Percentiles rank a stretch among this genome's conserved stretches.
Evolutionary conservation across 768 basidiomycete genomes (phyloP).

Genomic region (Filobasidium wieringae): DNA sequence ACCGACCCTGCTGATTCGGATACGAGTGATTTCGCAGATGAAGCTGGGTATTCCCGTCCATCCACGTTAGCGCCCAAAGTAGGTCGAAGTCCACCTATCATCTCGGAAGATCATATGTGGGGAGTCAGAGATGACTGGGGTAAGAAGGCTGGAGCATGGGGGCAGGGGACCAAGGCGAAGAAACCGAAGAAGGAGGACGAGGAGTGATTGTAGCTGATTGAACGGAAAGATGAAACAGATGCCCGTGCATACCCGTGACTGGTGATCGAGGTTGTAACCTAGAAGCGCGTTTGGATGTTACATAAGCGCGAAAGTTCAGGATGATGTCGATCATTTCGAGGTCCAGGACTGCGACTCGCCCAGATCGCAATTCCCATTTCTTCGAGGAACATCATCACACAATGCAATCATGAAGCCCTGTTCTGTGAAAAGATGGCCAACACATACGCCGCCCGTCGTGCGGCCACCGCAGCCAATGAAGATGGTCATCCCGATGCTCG

Average conservation of each 20-base stretch:
- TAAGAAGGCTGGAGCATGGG: conserved; percentile 36
- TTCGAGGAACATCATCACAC: too few relatives aligned
- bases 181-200: not conserved
- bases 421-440: too few relatives aligned
- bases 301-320: not conserved
- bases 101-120: conserved; percentile 35
- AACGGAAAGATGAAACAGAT: not conserved
- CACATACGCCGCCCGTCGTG: too few relatives aligned
- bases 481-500: too few relatives aligned
- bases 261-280: not conserved
- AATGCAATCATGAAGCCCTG: too few relatives aligned
- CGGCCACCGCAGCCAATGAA: too few relatives aligned
- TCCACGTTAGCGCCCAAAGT: conserved; percentile 3
- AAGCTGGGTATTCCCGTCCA: conserved; percentile 30
- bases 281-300: too few relatives aligned
- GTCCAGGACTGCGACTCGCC: not conserved
- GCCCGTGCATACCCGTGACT: too few relatives aligned
- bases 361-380: too few relatives aligned
- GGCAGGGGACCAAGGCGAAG: conserved; percentile 27
- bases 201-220: not conserved
- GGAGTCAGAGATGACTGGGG: conserved; percentile 38
- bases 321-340: not conserved
- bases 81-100: conserved; percentile 19
- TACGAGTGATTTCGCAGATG: conserved; percentile 27
- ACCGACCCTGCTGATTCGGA: not conserved